Conservation (phyloP, 2,329 filamentous ascomycete genomes). For the Colletotrichum camelliae region DNA sequence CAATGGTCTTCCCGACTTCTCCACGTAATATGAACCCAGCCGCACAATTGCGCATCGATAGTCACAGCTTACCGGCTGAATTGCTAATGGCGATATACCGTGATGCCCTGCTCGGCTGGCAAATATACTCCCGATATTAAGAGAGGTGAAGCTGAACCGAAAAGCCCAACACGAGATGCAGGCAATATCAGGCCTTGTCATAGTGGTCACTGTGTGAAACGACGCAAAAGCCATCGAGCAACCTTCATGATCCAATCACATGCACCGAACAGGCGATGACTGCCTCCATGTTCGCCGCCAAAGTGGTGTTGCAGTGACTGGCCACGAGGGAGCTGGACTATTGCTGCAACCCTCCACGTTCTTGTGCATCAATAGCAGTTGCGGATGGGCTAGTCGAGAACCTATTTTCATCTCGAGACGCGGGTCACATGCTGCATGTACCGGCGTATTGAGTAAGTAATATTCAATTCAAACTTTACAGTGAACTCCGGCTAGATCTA, state of each 20-base stretch:
- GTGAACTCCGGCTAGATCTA: slow-evolving; percentile 15
- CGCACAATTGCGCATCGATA: neutral
- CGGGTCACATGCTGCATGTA: neutral
- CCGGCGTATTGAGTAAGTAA: neutral
- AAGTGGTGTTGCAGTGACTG: neutral
- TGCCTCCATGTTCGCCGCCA: neutral
- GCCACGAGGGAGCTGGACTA: neutral
- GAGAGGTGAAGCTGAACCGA: neutral
- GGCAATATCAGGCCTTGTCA: neutral
- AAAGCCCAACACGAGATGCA: neutral
- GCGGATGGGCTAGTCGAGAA: neutral
- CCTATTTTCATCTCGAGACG: neutral
- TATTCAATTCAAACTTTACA: neutral
- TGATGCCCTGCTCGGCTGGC: neutral
- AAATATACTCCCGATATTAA: neutral
- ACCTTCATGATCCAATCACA: neutral
- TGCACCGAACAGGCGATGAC: neutral
- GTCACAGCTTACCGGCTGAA: neutral
- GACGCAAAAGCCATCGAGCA: neutral
- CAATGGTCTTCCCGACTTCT: neutral
- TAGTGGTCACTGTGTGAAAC: neutral
- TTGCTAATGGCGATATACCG: neutral
- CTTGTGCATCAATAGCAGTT: neutral
- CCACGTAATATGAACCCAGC: neutral
- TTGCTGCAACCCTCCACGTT: neutral